A percentile compares a stretch with the other conserved stretches of the same genome.
Evolutionary conservation across 169 alveolate species (phyloP).

Genomic region (Eimeria praecox): DNA sequence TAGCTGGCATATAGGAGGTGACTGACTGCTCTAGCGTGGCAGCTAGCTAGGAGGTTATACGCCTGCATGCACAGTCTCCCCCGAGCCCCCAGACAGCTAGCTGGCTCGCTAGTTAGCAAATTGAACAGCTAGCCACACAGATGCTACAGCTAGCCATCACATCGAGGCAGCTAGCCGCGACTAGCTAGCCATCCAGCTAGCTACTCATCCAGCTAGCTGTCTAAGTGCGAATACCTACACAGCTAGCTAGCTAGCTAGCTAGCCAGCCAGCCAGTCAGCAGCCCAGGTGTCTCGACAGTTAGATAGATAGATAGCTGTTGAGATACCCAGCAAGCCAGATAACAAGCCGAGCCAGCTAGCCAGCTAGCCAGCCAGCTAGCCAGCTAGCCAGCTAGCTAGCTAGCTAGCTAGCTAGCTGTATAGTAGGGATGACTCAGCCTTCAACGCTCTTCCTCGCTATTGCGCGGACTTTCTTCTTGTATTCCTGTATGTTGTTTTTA

Average conservation of each 20-base stretch:
- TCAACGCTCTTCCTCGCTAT: conserved; percentile 77
- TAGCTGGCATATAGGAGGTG: neutral
- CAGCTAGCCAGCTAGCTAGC: neutral
- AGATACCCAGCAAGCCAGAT: neutral
- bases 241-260: neutral
- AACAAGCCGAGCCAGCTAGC: neutral
- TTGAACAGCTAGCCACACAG: neutral
- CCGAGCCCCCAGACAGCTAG: neutral
- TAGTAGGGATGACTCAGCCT: neutral
- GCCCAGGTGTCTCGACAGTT: neutral
- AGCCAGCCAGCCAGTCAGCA: neutral
- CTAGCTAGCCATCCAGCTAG: neutral
- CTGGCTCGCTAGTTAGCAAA: neutral
- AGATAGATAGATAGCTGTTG: neutral
- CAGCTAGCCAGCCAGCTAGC: no score
- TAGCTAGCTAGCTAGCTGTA: neutral
- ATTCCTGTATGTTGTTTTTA: conserved; percentile 68
- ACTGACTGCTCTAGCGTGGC: conserved; percentile 18
- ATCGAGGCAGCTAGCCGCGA: neutral
- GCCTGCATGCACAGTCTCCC: neutral
- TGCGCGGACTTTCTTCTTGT: conserved; percentile 77
- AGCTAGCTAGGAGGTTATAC: neutral
- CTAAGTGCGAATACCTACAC: neutral
- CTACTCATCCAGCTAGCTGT: neutral
- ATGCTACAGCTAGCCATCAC: conserved; percentile 3